Conservation (phyloP, 345 rosid genomes). For the Pugionium dolabratum region DNA sequence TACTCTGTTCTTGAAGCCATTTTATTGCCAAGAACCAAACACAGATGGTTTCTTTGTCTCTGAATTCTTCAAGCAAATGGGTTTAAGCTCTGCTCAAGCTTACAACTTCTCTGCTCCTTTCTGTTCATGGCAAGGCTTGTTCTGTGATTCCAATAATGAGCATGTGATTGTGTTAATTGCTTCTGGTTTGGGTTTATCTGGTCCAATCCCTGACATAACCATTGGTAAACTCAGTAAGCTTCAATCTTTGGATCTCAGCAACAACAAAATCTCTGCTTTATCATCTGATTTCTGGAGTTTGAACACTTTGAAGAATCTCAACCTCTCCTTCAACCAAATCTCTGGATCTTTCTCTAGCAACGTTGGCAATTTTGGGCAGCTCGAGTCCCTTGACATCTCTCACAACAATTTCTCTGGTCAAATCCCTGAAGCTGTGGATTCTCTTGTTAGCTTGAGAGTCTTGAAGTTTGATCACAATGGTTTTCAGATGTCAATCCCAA, state of each 20-base stretch:
- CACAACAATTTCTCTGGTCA: conserved; percentile 68
- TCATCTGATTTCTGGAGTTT: conserved; percentile 94
- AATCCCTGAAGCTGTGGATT: conserved; percentile 71
- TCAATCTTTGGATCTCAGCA: conserved; percentile 74
- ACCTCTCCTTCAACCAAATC: conserved; percentile 72
- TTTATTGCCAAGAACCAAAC: conserved; percentile 67
- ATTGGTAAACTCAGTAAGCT: conserved; percentile 87
- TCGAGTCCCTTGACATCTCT: conserved; percentile 72
- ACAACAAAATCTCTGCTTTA: conserved; percentile 73
- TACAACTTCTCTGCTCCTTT: conserved; percentile 56
- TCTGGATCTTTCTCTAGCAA: conserved; percentile 71
- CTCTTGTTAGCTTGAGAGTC: conserved; percentile 58
- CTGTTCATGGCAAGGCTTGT: conserved; percentile 76
- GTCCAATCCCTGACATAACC: conserved; percentile 76
- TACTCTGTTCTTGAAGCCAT: conserved; percentile 55
- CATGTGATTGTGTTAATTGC: conserved; percentile 53
- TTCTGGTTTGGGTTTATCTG: conserved; percentile 68
- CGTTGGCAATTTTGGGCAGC: conserved; percentile 79
- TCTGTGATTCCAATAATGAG: conserved; percentile 59
- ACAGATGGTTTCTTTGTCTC: conserved; percentile 81
- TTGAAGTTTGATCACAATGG: conserved; percentile 62
- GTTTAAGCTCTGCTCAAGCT: conserved; percentile 42
- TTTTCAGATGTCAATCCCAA: conserved; percentile 64
- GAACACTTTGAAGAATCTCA: conserved; percentile 60
- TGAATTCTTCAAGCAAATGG: conserved; percentile 68